Evolutionary conservation across 768 basidiomycete species (phyloP), one percentile per base, ranked within the genome.

Genomic region (Kockovaella imperatae): DNA sequence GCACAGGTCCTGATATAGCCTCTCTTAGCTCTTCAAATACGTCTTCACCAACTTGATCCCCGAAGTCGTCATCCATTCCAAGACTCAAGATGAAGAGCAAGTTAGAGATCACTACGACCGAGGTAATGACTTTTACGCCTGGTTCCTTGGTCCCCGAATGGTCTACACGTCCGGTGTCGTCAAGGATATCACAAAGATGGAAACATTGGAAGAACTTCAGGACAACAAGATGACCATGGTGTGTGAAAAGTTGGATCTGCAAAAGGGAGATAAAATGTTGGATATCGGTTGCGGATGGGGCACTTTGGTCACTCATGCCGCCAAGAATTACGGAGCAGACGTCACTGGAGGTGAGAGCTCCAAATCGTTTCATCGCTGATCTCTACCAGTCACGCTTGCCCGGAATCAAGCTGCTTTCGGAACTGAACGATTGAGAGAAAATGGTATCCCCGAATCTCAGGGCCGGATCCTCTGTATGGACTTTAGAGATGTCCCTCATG

Each of bases 141-240:
- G 91, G 89, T 71, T 71, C 62, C 56, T 71, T 14, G 69, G 69
- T 35, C 67, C 67, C 3, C 53, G 69, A 17, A 71, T 71, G 93
- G 81, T 99, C 67, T 99, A 97, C 72, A 99, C 95, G 10, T 91
- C 87, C 23, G 95, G 95, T 55, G 77, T 99, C 44, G 78, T 96
- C 47, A 74, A 75, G 21, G 81, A 85, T 67, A 73, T 84, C 50
- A 78, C 79, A 56, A 74, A 76, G 34, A 76, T 83, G 54, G 84
- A 96, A 71, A 82, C 87, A 11, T 78, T 99, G 39, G 93, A 97
- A 69, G 78, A 89, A 57, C 80, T 99, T 8, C 95, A 99, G 76
- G 93, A 97, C 72, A 99, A 97, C 79, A 97, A 99, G 72, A 83
- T 99, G 46, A 82, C 84, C 14, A 74, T 95, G 50, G 93, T 99